These are phyloP conservation scores for Purshia tridentata DNA, from an alignment of 306 rosid genomes.

Conservation along the genomic window DNA sequence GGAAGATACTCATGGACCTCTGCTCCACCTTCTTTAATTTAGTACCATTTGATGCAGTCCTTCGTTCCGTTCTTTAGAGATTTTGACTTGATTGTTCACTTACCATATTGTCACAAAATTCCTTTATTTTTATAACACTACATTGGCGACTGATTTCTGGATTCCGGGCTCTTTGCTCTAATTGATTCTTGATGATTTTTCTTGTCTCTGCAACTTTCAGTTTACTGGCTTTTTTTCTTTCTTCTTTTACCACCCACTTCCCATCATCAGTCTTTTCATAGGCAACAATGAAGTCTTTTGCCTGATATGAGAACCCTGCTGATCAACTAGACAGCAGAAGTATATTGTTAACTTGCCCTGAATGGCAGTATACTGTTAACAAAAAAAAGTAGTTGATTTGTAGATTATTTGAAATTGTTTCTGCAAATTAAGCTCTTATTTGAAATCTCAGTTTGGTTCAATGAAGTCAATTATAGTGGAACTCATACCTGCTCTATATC, in stretches of 20 bases:
- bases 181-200: neutral
- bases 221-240: neutral
- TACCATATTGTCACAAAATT: neutral
- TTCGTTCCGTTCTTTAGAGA: neutral
- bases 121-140: neutral
- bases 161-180: neutral
- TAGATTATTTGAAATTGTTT: too few species aligned
- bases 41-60: neutral
- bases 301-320: neutral
- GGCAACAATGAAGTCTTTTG: neutral
- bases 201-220: neutral
- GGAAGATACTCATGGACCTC: neutral
- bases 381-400: too few species aligned
- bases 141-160: neutral
- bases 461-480: too few species aligned
- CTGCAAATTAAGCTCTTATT: too few species aligned
- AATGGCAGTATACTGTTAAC: too few species aligned
- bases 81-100: neutral
- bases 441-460: too few species aligned
- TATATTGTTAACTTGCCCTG: neutral
- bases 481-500: too few species aligned
- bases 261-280: neutral
- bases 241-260: neutral
- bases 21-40: slow-evolving; percentile 6
- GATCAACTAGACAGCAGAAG: neutral